Percentiles rank a stretch among this genome's conserved stretches.
phyloP scores from a whole-genome alignment of 148 eudicot genomes.

The Cornus controversa region DNA sequence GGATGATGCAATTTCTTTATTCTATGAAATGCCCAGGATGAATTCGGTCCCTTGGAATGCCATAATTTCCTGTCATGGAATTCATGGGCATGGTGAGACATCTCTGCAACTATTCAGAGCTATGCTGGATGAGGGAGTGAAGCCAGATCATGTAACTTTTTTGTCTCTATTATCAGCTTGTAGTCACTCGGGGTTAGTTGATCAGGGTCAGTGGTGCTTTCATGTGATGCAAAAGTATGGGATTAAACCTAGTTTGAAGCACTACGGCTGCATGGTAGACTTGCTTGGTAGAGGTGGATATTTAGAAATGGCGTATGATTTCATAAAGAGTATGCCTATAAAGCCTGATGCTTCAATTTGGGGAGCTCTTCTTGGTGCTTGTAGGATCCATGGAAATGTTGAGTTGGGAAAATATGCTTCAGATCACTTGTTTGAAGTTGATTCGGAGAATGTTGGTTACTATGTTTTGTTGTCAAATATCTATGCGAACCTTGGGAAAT shows the following conservation, averaged over 20 bases:
- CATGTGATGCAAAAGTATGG: slow-evolving; percentile 51
- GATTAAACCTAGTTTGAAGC: slow-evolving; percentile 58
- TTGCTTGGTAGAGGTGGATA: slow-evolving; percentile 71
- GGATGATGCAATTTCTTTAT: slow-evolving; percentile 55
- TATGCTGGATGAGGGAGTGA: slow-evolving; percentile 60
- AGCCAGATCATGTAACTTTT: slow-evolving; percentile 72
- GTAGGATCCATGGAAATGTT: slow-evolving; percentile 62
- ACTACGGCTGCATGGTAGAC: slow-evolving; percentile 83
- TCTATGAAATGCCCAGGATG: slow-evolving; percentile 46
- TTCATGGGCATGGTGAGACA: slow-evolving; percentile 62
- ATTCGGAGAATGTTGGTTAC: slow-evolving; percentile 57
- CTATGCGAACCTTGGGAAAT: slow-evolving; percentile 64
- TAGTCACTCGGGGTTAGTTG: slow-evolving; percentile 73
- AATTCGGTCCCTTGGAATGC: slow-evolving; percentile 69
- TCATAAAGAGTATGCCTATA: slow-evolving; percentile 50
- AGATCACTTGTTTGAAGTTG: slow-evolving; percentile 47
- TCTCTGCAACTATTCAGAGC: slow-evolving; percentile 57
- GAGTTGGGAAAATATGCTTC: slow-evolving; percentile 69
- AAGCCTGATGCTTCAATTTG: slow-evolving; percentile 72
- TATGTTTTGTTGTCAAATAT: slow-evolving; percentile 69
- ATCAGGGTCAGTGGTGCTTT: slow-evolving; percentile 58
- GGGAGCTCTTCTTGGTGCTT: slow-evolving; percentile 88
- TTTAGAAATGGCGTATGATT: slow-evolving; percentile 49
- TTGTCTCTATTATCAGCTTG: slow-evolving; percentile 62
- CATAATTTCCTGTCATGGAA: slow-evolving; percentile 68